Base-by-base conservation (phyloP, 164 flowering plant genomes). In the Magnolia officinalis region DNA sequence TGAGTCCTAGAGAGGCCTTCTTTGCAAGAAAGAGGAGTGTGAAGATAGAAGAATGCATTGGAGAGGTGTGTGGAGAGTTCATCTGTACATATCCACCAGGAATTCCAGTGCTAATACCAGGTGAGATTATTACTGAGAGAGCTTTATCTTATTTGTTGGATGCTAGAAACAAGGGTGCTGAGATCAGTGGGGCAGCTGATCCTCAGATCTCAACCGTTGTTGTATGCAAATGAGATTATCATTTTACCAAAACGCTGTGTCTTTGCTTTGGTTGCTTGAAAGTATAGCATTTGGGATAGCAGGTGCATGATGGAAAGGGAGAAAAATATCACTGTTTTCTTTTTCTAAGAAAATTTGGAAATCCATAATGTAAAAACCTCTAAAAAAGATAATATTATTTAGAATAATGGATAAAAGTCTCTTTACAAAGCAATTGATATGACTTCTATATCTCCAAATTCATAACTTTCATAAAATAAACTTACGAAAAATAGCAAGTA, bases 1-100 rank as follows among this genome's bases (percentile, higher is more conserved):
- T 91, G 82, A 88, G 75, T 79, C 94, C 96, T 0, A 85, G 96
- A 77, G 96, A 93, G 70, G 96, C 98, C n/a, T 91, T 90, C 81
- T 93, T 93, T 83, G 85, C 89, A 1, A 82, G 80, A 14, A 89
- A 88, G 78, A 84, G 76, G 73, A 87, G 78, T 64, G 85, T 82
- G 45, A 64, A 50, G 31, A 74, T 83, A 18, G 70, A 37, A 26
- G 86, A 88, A 75, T 80, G 89, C 78, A 50, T 87, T 70, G 92
- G 92, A 14, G 78, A 84, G 71, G 75, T 85, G 29, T 88, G 86
- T 63, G 90, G 90, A 70, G 92, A 88, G 83, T 77, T 88, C 31
- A 80, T 89, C 66, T 89, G 87, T 70, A 88, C 92, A 65, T 89
- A 88, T 64, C 92, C 92, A 66, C 92, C 90, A 5, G 89, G 90